Evolutionary conservation across 257 asterid species (phyloP).

Genomic region (Nyctanthes arbortristis): DNA sequence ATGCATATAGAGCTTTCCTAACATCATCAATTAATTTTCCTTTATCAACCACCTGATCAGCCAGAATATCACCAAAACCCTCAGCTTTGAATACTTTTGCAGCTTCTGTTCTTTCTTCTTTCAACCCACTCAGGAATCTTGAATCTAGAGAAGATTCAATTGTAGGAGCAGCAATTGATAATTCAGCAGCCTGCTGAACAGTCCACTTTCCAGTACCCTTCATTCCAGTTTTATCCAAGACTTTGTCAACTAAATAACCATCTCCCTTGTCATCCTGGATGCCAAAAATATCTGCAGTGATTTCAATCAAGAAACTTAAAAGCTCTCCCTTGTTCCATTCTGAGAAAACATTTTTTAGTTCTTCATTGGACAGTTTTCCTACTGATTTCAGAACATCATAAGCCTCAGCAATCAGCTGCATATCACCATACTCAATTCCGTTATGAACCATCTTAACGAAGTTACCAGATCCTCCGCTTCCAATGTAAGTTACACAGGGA

Average conservation of each 20-base stretch:
- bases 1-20: constrained; percentile 81
- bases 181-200: constrained; percentile 94
- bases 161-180: constrained; percentile 93
- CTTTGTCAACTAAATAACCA: constrained; percentile 88
- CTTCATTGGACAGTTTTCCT: constrained; percentile 85
- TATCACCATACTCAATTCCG: constrained; percentile 96
- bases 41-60: constrained; percentile 68
- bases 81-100: constrained; percentile 77
- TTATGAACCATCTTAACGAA: constrained; percentile 96
- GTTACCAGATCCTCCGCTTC: constrained; percentile 90
- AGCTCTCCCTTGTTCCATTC: constrained; percentile 98
- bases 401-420: constrained; percentile 96
- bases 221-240: constrained; percentile 95
- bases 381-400: constrained; percentile 90
- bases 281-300: constrained; percentile 90
- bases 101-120: constrained; percentile 82
- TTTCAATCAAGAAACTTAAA: constrained; percentile 90
- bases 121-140: constrained; percentile 91
- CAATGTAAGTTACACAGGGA: constrained; percentile 92
- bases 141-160: constrained; percentile 93
- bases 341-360: constrained; percentile 61
- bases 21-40: constrained; percentile 72
- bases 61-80: constrained; percentile 59
- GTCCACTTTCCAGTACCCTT: constrained; percentile 99
- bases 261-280: constrained; percentile 90